Evolutionary conservation across 2,329 filamentous ascomycete genomes (phyloP), one percentile per base, ranked within the genome.

Genomic region (Tolypocladium tropicale): DNA sequence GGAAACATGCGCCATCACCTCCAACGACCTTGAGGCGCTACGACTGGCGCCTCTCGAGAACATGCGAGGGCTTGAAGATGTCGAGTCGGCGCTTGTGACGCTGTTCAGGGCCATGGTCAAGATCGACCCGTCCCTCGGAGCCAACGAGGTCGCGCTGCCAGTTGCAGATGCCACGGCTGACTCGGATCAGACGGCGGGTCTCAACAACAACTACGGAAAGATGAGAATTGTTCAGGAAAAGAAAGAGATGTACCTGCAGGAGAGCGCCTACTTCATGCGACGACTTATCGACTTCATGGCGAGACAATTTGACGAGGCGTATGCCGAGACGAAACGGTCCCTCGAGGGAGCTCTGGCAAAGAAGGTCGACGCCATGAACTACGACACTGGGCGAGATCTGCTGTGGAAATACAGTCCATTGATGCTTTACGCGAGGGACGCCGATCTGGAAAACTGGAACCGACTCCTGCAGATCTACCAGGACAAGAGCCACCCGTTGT

Each of bases 201-300:
- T 88, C 39, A 85, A 88, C 63, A 85, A 81, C 53, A 88, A 90
- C 65, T 90, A 87, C 59, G 90, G 89, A 36, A 87, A 90, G 62
- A 97, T 99, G 93, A 85, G 89, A 55, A 92, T 95, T 43, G 83
- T 99, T 30, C 89, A 91, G 63, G 91, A 97, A 70, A 96, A 96
- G 80, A 94, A 91, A 70, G 88, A 95, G 60, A 86, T 90, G 67
- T 99, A 96, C 66, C 78, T 86, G 56, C 78, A 84, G 16, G 89
- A 95, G 68, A 90, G 86, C 62, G 75, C 79, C 25, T 74, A 82
- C 54, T 96, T 97, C 68, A 80, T 96, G 65, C 83, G 85, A 59
- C 83, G 92, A 51, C 77, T 96, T 16, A 85, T 88, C 60, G 85
- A 89, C 54, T 93, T 92, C 68, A 88, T 97, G 81, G 83, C 85